Evolutionary conservation across 202 grass and related monocot species (phyloP), one percentile per base, ranked within the genome.

Genomic region (Elaeis oleifera): DNA sequence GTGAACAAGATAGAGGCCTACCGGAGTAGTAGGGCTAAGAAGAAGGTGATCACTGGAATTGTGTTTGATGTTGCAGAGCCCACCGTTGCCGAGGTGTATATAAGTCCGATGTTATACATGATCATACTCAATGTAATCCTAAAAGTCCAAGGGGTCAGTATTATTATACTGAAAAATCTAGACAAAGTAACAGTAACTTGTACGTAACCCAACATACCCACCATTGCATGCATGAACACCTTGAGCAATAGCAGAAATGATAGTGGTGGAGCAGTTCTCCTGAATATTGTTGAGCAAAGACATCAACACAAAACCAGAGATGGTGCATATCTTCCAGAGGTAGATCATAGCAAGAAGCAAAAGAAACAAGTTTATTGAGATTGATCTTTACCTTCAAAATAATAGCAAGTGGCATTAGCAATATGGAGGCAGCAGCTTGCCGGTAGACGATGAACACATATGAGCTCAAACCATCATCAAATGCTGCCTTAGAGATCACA

Each of bases 381-480:
- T 21, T 67, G 2, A 23, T 2, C 22, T 0, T 23, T 50, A 91
- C 89, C 89, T 76, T 67, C 89, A 88, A 20, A 70, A 85, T 0
- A 19, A 95, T 81, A 16, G 89, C 21, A 3, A 64, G 4, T 3
- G 89, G 89, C 25, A 81, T 70, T 20, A 89, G 16, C 3, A 85
- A 36, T 8, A 84, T 29, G 21, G 85, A 77, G 0, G 79, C 89
- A 4, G 62, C 71, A 3, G 79, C 73, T 54, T 95, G 89, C 4
- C 89, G 75, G 6, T 89, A 95, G 81, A 95, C 83, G 5, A 95
- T 16, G 54, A 89, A 89, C 27, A 95, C 76, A 19, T 78, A 64
- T 0, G 89, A 78, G 73, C 84, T 95, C 79, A 89, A 72, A 72
- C 89, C 89, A 11, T 77, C 58, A 59, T 95, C 79, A 58, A 95